Conservation (phyloP, 352 stramenopile genomes). For the Phytopythium delawarense region DNA sequence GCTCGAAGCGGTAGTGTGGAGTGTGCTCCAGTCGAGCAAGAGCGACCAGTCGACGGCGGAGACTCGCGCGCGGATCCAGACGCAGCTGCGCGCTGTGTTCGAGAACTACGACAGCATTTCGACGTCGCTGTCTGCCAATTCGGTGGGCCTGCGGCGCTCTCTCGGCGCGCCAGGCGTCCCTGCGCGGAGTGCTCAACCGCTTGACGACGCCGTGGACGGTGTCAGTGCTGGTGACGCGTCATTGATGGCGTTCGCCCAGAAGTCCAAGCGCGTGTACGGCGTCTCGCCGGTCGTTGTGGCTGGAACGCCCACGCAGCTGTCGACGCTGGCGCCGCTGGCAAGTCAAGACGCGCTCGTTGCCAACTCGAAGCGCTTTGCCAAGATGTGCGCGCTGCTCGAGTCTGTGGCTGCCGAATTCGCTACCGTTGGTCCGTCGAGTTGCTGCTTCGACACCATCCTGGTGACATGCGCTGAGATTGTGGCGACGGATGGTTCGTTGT, state of each 20-base stretch:
- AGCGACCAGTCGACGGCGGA: constrained; percentile 15
- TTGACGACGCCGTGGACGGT: constrained; percentile 26
- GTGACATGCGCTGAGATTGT: neutral
- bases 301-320: neutral
- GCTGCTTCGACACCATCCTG: constrained; percentile 15
- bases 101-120: constrained; percentile 27
- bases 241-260: constrained; percentile 52
- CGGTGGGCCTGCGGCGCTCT: constrained; percentile 22
- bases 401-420: constrained; percentile 26
- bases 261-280: constrained; percentile 54
- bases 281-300: constrained; percentile 41
- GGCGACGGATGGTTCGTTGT: neutral
- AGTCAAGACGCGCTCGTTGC: constrained; percentile 21
- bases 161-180: constrained; percentile 60
- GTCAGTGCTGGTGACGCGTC: constrained; percentile 29
- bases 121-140: constrained; percentile 18
- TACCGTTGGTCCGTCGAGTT: constrained; percentile 21
- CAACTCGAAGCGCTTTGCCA: constrained; percentile 29
- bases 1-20: constrained; percentile 53
- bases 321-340: constrained; percentile 17
- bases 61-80: constrained; percentile 15
- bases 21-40: constrained; percentile 30
- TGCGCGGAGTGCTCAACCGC: constrained; percentile 29
- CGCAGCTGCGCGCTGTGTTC: constrained; percentile 28
- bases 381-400: constrained; percentile 25